These are phyloP conservation scores for Speleostelium caveatum DNA, from an alignment of 78 protist species.

Conservation along the genomic window DNA sequence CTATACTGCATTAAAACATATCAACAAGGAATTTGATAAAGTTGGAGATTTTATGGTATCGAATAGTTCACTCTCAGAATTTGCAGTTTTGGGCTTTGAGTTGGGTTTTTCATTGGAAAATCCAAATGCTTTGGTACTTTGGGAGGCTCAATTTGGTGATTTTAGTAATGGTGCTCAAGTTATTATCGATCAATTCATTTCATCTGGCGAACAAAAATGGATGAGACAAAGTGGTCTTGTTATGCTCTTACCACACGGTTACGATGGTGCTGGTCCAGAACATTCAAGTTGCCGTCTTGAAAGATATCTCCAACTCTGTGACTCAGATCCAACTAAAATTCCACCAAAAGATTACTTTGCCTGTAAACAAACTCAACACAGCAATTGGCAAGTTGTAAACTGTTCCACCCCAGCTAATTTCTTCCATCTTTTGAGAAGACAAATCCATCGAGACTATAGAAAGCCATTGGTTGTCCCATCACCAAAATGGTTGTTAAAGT, in stretches of 20 bases:
- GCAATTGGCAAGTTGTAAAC: conserved; percentile 90
- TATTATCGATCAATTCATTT: conserved; percentile 96
- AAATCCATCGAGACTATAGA: conserved; percentile 95
- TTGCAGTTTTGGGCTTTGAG: conserved; percentile 94
- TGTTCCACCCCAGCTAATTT: conserved; percentile 96
- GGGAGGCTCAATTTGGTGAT: conserved; percentile 99
- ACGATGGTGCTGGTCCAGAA: conserved; percentile 98
- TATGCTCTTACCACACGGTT: conserved; percentile 97
- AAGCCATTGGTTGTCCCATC: conserved; percentile 95
- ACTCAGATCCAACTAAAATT: conserved; percentile 75
- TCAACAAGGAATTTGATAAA: conserved; percentile 6
- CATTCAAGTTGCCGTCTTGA: conserved; percentile 96
- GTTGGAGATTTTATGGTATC: conserved; percentile 69
- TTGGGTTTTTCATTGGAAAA: conserved; percentile 92
- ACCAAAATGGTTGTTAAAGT: conserved; percentile 91
- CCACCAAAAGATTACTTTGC: conserved; percentile 15
- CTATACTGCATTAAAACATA: conserved; percentile 75
- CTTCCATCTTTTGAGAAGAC: conserved; percentile 98
- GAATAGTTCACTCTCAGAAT: conserved; percentile 87
- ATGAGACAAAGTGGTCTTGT: conserved; percentile 89
- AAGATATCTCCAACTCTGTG: conserved; percentile 91
- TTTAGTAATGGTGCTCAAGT: conserved; percentile 96
- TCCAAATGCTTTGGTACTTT: conserved; percentile 92
- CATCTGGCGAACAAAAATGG: conserved; percentile 96
- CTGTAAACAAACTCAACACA: conserved; percentile 63